Base-by-base conservation (phyloP, 1,284 basidiomycete species). In the Omphalotus olearius region DNA sequence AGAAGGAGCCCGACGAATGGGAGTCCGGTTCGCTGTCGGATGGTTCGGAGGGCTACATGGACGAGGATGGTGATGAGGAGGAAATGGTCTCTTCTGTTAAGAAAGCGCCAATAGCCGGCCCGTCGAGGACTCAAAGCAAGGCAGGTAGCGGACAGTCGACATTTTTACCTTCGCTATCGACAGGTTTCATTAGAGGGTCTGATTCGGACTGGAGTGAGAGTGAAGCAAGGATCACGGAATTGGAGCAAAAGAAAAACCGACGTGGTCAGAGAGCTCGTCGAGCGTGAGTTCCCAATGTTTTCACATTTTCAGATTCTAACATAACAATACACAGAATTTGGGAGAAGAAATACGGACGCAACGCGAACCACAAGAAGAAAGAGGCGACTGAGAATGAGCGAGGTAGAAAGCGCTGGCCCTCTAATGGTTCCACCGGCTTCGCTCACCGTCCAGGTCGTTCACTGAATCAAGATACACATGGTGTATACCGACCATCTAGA, bases 291-390 rank as follows among this genome's bases (percentile, higher is more conserved):
- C 47, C 41, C 45, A 13, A 10, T 47, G 46, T 30, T 42, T 50
- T 57, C 33, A 47, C 41, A 6, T 53, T 33, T 49, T 28, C 17
- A 35, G 49, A 28, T 45, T 50, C 26, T 56, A 42, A 46, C 44
- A 51, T 58, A 39, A 45, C 46, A 28, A 44, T 17, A 45, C 37
- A 14, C 60, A 97, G 94, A 0, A 95, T 98, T 57, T 98, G 94
- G 93, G 95, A 97, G 72, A 95, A 94, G 71, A 98, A 95, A 69
- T 98, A 85, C 63, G 95, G 95, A 50, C 82, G 77, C 57, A 83
- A 86, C 55, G 95, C 95, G 11, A 96, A 95, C 66, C 95, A 98
- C 69, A 77, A 95, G 68, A 86, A 88, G 66, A 87, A 82, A 61
- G 75, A 80, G 62, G 68, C 64, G 37, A 18, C 28, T 17, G 48